Conservation (phyloP, 306 rosid genomes). For the Pyrus pyrifolia region DNA sequence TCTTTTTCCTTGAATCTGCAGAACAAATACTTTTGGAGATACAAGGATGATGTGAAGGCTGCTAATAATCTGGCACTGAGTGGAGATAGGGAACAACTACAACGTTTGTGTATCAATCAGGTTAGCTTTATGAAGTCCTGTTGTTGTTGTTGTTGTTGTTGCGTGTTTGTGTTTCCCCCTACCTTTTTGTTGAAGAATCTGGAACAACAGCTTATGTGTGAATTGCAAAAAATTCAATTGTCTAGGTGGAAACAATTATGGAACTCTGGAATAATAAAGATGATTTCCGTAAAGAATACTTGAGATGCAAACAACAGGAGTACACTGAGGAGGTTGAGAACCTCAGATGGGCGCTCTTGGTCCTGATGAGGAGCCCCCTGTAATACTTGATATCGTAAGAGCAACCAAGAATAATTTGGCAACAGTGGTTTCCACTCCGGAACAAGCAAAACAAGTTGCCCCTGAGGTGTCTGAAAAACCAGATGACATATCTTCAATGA, state of each 20-base stretch:
- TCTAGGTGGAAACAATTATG: constrained; percentile 60
- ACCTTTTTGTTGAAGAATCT: neutral
- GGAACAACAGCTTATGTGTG: neutral
- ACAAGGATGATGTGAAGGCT: constrained; percentile 38
- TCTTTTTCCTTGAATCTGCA: constrained; percentile 29
- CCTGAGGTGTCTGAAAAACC: constrained; percentile 24
- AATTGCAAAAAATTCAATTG: constrained; percentile 14
- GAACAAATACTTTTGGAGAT: constrained; percentile 60
- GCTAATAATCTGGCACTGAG: constrained; percentile 40
- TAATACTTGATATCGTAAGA: constrained; percentile 35
- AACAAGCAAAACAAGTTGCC: constrained; percentile 33
- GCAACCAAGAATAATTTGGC: constrained; percentile 25
- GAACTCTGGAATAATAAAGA: constrained; percentile 55
- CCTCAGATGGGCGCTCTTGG: constrained; percentile 74
- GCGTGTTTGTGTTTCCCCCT: neutral
- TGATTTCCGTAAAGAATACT: constrained; percentile 65
- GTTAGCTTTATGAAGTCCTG: constrained; percentile 25
- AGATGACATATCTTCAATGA: constrained; percentile 28
- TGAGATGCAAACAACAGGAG: constrained; percentile 73
- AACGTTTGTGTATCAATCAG: constrained; percentile 54
- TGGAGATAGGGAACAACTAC: constrained; percentile 55
- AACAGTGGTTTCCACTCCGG: constrained; percentile 26
- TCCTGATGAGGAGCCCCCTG: constrained; percentile 79
- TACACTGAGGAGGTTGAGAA: constrained; percentile 70
- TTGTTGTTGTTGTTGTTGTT: neutral